Evolutionary conservation across 2,329 filamentous ascomycete species (phyloP).

Genomic region (Parastagonospora nodorum): DNA sequence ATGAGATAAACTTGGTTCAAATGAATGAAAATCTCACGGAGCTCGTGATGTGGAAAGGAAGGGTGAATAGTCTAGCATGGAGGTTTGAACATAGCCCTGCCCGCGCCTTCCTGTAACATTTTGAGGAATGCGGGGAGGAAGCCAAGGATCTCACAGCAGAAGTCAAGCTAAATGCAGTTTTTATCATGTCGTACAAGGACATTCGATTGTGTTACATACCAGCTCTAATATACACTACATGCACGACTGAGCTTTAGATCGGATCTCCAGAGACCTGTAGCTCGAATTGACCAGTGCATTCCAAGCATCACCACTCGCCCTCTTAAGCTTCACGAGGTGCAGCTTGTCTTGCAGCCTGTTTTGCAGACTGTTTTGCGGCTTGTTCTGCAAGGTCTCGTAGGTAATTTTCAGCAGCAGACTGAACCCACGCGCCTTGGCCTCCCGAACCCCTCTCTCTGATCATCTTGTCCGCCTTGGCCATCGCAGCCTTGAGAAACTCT

Average conservation of each 20-base stretch:
- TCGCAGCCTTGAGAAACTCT: conserved; percentile 17
- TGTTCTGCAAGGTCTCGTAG: too few relatives aligned
- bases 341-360: conserved; percentile 1
- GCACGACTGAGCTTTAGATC: neutral
- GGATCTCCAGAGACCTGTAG: conserved; percentile 7
- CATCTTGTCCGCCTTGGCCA: conserved; percentile 26
- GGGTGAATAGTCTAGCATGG: too few relatives aligned
- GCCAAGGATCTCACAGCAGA: too few relatives aligned
- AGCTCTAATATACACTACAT: too few relatives aligned
- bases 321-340: neutral
- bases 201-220: neutral
- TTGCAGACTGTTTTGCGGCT: too few relatives aligned
- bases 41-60: too few relatives aligned
- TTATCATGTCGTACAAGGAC: neutral
- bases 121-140: too few relatives aligned
- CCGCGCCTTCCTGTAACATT: too few relatives aligned
- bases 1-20: too few relatives aligned
- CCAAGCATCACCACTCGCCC: conserved; percentile 21
- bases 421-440: conserved; percentile 21
- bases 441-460: conserved; percentile 21
- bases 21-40: too few relatives aligned
- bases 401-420: conserved; percentile 11
- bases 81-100: too few relatives aligned
- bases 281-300: conserved; percentile 20
- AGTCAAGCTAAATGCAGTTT: neutral